Evolutionary conservation across 345 rosid species (phyloP).

Genomic region (Capsella bursapastoris): DNA sequence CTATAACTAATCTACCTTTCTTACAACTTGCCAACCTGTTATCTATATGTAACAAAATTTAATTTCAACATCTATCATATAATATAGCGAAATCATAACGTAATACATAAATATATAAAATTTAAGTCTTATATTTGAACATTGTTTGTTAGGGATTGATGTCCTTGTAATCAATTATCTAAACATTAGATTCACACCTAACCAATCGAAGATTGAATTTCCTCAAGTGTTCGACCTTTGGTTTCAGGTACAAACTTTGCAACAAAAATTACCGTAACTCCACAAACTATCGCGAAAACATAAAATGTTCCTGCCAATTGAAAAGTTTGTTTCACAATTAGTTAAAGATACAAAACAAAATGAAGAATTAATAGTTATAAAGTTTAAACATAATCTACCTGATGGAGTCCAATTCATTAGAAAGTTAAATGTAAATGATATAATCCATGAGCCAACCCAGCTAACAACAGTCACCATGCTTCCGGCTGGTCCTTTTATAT

Average conservation of each 20-base stretch:
- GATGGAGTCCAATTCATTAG: conserved; percentile 31
- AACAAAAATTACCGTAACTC: conserved; percentile 61
- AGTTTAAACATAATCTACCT: not conserved
- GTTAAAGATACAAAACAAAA: not conserved
- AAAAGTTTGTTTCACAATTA: not conserved
- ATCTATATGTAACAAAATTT: not conserved
- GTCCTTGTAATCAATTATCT: not conserved
- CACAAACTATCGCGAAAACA: conserved; percentile 58
- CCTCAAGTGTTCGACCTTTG: conserved; percentile 69
- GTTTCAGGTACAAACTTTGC: conserved; percentile 78
- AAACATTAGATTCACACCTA: not conserved
- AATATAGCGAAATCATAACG: not conserved
- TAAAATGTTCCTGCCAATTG: conserved; percentile 63
- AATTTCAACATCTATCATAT: not conserved
- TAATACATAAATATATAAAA: not conserved
- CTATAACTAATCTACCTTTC: too few species aligned
- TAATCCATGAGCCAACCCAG: conserved; percentile 83
- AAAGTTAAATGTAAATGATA: conserved; percentile 70
- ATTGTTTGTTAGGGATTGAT: not conserved
- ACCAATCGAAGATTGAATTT: conserved; percentile 59
- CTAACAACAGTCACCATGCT: conserved; percentile 78
- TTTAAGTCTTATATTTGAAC: not conserved
- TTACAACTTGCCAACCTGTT: too few species aligned
- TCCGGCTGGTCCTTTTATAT: conserved; percentile 83
- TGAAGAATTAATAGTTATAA: not conserved